phyloP scores from a whole-genome alignment of 1,284 basidiomycete species.

The Cryptococcus jaspeensis region DNA sequence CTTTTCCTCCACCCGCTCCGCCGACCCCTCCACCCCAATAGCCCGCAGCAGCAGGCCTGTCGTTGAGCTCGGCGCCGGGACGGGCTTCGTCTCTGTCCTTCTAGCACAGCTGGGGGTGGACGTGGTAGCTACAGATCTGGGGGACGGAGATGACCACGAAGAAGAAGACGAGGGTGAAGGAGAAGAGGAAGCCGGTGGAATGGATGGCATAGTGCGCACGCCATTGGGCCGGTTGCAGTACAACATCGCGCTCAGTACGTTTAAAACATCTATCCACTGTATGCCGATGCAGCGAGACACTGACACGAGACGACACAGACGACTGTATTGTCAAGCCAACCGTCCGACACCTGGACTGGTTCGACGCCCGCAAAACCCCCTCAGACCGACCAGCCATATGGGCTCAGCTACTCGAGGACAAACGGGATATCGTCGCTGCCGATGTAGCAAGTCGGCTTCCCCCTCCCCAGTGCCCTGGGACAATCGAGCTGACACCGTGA shows the following conservation, averaged over 20 bases:
- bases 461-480: neutral
- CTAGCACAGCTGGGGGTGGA: slow-evolving; percentile 33
- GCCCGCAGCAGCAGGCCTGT: slow-evolving; percentile 10
- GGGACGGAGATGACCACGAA: slow-evolving; percentile 9
- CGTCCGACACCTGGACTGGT: slow-evolving; percentile 38
- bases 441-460: slow-evolving; percentile 44
- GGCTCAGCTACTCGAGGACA: slow-evolving; percentile 14
- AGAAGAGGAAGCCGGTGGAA: neutral
- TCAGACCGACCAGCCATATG: slow-evolving; percentile 26
- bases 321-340: neutral
- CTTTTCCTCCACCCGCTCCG: slow-evolving; percentile 6
- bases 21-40: neutral
- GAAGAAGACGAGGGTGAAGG: neutral
- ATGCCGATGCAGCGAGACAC: too few relatives aligned
- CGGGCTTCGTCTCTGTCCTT: slow-evolving; percentile 47
- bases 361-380: slow-evolving; percentile 17
- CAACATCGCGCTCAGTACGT: slow-evolving; percentile 46
- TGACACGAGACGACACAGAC: slow-evolving; percentile 8
- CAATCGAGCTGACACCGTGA: neutral
- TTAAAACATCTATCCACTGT: too few relatives aligned
- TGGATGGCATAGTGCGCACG: slow-evolving; percentile 17
- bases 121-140: slow-evolving; percentile 42
- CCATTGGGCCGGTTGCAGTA: slow-evolving; percentile 33
- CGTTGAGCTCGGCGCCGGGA: slow-evolving; percentile 50
- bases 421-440: slow-evolving; percentile 44